Evolutionary conservation across 352 stramenopile genomes (phyloP).

Genomic region (Phytopythium helicoides): DNA sequence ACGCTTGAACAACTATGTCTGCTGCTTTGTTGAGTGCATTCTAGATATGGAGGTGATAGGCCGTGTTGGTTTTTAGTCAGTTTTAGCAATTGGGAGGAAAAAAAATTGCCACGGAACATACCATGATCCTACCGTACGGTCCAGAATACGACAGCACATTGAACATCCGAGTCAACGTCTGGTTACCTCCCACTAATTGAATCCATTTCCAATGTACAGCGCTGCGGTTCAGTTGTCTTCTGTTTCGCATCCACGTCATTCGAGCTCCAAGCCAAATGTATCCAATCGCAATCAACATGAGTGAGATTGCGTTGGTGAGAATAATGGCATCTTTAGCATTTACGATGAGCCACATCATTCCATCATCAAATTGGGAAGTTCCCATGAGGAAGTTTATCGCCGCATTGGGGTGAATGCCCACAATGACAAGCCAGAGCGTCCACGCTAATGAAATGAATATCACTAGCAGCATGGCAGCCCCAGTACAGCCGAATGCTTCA

Average conservation of each 20-base stretch:
- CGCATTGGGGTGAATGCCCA: slow-evolving; percentile 7
- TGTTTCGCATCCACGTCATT: slow-evolving; percentile 1
- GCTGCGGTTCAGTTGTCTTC: not conserved
- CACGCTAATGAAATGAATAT: slow-evolving; percentile 6
- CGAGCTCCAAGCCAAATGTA: slow-evolving; percentile 16
- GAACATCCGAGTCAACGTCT: not conserved
- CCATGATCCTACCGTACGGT: slow-evolving; percentile 16
- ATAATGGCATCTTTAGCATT: not conserved
- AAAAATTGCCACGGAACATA: not conserved
- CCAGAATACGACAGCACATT: slow-evolving; percentile 18
- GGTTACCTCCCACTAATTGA: too few species aligned
- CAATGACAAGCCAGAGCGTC: slow-evolving; percentile 6
- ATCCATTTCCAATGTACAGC: not conserved
- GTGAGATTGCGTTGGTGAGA: not conserved
- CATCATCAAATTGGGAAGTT: slow-evolving; percentile 10
- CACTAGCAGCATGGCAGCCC: not conserved
- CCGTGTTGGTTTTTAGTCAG: too few species aligned
- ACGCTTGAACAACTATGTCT: slow-evolving; percentile 12
- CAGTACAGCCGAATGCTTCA: slow-evolving; percentile 1
- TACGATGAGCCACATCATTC: slow-evolving; percentile 11
- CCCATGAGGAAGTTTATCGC: slow-evolving; percentile 12
- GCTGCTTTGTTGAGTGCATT: slow-evolving; percentile 20
- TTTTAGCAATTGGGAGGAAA: too few species aligned
- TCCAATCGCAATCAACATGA: not conserved
- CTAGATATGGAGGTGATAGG: too few species aligned